phyloP scores from a whole-genome alignment of 2,329 filamentous ascomycete species.

The Monilinia fructigena region DNA sequence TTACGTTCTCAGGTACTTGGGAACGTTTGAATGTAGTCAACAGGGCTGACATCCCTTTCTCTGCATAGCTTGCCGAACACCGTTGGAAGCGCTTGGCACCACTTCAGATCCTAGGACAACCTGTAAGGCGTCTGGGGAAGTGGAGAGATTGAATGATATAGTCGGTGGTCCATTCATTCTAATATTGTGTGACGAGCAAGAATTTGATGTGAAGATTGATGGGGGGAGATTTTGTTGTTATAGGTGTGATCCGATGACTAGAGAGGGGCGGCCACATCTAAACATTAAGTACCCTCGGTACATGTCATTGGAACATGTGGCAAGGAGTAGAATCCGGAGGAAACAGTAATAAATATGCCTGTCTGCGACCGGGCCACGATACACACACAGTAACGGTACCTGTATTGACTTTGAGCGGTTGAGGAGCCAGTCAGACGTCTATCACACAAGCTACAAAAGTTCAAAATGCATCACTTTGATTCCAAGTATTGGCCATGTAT shows the following conservation, averaged over 20 bases:
- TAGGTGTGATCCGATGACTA: slow-evolving; percentile 36
- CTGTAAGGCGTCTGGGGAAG: slow-evolving; percentile 22
- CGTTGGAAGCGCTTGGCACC: slow-evolving; percentile 23
- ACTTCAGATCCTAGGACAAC: slow-evolving; percentile 21
- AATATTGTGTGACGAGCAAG: slow-evolving; percentile 10
- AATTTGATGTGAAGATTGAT: slow-evolving; percentile 13
- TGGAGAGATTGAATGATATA: slow-evolving; percentile 23
- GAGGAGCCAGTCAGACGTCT: slow-evolving; percentile 10
- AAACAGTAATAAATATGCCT: slow-evolving; percentile 30
- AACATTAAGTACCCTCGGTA: slow-evolving; percentile 35
- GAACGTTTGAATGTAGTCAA: slow-evolving; percentile 31
- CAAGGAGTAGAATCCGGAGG: slow-evolving; percentile 31
- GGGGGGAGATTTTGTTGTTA: slow-evolving; percentile 23
- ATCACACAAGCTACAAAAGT: slow-evolving; percentile 4
- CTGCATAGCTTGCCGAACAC: slow-evolving; percentile 33
- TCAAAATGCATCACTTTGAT: neutral
- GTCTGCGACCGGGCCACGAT: slow-evolving; percentile 43
- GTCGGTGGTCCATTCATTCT: slow-evolving; percentile 20
- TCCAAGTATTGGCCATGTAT: slow-evolving; percentile 20
- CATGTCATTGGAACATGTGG: slow-evolving; percentile 35
- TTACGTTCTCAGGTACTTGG: slow-evolving; percentile 36
- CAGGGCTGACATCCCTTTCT: slow-evolving; percentile 36
- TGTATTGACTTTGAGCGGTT: slow-evolving; percentile 47
- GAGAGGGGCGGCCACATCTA: slow-evolving; percentile 27
- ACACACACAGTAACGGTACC: slow-evolving; percentile 39